phyloP scores from a whole-genome alignment of 208 protist genomes.

The Trichomonas tenax region DNA sequence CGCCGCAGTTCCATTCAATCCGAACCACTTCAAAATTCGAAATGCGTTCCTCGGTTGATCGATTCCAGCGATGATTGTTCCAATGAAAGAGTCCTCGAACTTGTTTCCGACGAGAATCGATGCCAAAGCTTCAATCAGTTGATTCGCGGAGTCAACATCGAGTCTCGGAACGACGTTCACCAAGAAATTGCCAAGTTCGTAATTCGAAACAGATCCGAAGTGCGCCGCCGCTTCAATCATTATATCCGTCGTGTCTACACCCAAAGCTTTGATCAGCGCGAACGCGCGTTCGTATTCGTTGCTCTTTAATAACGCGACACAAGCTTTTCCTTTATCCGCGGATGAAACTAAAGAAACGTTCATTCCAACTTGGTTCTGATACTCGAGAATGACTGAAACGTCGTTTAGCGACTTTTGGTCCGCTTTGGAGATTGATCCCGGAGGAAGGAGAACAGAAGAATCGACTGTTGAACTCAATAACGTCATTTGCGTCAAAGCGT shows the following conservation, averaged over 20 bases:
- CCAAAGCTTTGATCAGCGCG: not conserved
- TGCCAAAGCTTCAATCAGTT: not conserved
- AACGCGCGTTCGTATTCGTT: not conserved
- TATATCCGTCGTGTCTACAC: not conserved
- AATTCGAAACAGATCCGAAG: not conserved
- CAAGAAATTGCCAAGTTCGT: not conserved
- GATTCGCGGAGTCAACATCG: not conserved
- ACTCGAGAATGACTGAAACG: not conserved
- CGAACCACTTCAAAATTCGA: not conserved
- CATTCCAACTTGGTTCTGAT: not conserved
- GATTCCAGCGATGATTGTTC: not conserved
- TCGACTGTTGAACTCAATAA: not conserved
- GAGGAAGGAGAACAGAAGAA: not conserved
- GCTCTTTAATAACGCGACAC: not conserved
- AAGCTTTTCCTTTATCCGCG: not conserved
- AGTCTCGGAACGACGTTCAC: not conserved
- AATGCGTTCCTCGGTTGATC: not conserved
- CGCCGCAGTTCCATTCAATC: not conserved
- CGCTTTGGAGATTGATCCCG: not conserved
- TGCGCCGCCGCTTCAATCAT: not conserved
- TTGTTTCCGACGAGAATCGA: not conserved
- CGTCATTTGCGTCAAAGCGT: not conserved
- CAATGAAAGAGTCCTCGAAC: not conserved
- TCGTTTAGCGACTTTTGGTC: not conserved
- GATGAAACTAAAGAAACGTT: not conserved